Percentiles rank a stretch among this genome's conserved stretches.
phyloP scores from a whole-genome alignment of 1,139 yeast species.

The Cylindricascospora bacillispora region DNA sequence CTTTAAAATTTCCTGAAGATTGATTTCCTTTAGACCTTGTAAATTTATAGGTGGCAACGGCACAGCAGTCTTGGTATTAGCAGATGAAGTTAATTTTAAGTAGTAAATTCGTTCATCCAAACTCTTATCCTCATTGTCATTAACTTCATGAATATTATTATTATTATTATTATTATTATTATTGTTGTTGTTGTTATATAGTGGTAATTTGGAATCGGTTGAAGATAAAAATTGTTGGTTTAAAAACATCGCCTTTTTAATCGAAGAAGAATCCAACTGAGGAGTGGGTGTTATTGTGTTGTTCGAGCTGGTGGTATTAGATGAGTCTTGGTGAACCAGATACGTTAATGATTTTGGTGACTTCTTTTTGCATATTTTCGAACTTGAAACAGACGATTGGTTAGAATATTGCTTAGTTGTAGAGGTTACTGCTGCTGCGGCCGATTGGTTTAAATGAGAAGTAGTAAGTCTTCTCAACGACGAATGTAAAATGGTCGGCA shows the following conservation, averaged over 20 bases:
- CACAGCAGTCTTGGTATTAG: slow-evolving; percentile 14
- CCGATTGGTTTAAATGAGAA: slow-evolving; percentile 1
- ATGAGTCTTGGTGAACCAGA: background rate
- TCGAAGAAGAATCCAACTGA: background rate
- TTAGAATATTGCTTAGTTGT: slow-evolving; percentile 3
- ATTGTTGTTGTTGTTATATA: background rate
- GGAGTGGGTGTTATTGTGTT: background rate
- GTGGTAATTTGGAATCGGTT: background rate
- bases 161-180: slow-evolving; percentile 1
- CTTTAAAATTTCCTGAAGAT: slow-evolving; percentile 74
- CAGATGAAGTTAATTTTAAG: slow-evolving; percentile 5
- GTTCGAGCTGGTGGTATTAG: background rate
- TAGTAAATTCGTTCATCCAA: slow-evolving; percentile 20
- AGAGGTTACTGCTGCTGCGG: slow-evolving; percentile 1
- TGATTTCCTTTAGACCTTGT: slow-evolving; percentile 75
- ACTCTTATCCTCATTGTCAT: slow-evolving; percentile 4
- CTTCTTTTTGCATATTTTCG: background rate
- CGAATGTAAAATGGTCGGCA: slow-evolving; percentile 25
- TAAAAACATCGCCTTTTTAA: background rate
- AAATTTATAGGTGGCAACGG: slow-evolving; percentile 70
- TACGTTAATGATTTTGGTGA: background rate
- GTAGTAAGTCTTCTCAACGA: slow-evolving; percentile 18
- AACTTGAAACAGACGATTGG: slow-evolving; percentile 1
- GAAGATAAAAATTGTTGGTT: background rate
- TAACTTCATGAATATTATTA: slow-evolving; percentile 1